Conservation (phyloP, 176 grass and related monocot species). For the Neostapfia colusana region DNA sequence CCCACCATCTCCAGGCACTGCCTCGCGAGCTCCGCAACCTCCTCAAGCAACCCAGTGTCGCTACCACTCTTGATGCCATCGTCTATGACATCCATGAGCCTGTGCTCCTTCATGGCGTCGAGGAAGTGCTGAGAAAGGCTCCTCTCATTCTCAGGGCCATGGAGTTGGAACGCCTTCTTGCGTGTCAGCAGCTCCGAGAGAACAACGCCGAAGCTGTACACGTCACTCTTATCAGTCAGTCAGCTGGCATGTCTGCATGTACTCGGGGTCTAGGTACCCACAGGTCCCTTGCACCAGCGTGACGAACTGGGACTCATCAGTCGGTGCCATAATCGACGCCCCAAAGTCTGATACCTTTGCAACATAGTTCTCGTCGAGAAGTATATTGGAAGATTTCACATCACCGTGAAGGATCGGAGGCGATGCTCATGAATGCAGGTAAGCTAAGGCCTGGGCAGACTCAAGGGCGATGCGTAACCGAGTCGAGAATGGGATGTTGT, state of each 20-base stretch:
- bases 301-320: slow-evolving; percentile 34
- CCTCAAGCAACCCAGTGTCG: background rate
- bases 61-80: slow-evolving; percentile 16
- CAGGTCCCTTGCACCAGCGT: slow-evolving; percentile 46
- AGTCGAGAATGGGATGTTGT: background rate
- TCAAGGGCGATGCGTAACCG: slow-evolving; percentile 41
- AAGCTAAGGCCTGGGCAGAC: slow-evolving; percentile 38
- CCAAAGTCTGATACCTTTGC: slow-evolving; percentile 52
- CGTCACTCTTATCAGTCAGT: slow-evolving; percentile 33
- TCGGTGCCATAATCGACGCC: slow-evolving; percentile 33
- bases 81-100: slow-evolving; percentile 29
- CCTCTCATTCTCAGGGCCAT: slow-evolving; percentile 15
- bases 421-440: slow-evolving; percentile 40
- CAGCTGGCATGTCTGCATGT: slow-evolving; percentile 26
- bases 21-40: slow-evolving; percentile 13
- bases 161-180: slow-evolving; percentile 28
- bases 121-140: slow-evolving; percentile 31
- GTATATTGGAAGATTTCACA: slow-evolving; percentile 46
- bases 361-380: slow-evolving; percentile 24
- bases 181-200: slow-evolving; percentile 36
- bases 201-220: slow-evolving; percentile 45
- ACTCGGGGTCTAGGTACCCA: slow-evolving; percentile 43
- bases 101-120: slow-evolving; percentile 26
- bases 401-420: slow-evolving; percentile 46
- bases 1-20: slow-evolving; percentile 35